Conservation (phyloP, 352 stramenopile genomes). For the Pythium periplocum region DNA sequence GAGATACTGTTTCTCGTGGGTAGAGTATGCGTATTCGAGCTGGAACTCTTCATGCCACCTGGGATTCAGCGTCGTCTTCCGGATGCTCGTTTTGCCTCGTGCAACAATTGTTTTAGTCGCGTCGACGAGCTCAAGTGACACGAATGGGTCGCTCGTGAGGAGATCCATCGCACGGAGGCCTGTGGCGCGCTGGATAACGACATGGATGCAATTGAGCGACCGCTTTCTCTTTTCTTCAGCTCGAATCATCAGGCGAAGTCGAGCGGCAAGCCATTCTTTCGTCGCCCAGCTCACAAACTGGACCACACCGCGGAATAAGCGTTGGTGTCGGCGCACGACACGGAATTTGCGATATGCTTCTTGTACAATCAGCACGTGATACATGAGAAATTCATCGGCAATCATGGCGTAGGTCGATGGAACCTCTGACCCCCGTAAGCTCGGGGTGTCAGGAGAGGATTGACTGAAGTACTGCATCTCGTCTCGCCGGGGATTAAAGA, state of each 20-base stretch:
- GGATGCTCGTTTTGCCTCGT: constrained; percentile 44
- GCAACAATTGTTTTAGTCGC: constrained; percentile 21
- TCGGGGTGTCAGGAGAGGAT: constrained; percentile 10
- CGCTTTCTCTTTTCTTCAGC: constrained; percentile 25
- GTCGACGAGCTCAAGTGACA: constrained; percentile 28
- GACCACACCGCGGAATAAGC: constrained; percentile 27
- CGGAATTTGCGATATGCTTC: constrained; percentile 44
- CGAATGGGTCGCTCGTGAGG: constrained; percentile 62
- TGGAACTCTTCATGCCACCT: constrained; percentile 75
- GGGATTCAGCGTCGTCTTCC: constrained; percentile 44
- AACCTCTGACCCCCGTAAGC: constrained; percentile 10
- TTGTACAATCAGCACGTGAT: constrained; percentile 65
- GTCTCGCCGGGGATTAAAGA: constrained; percentile 49
- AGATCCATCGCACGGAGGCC: constrained; percentile 49
- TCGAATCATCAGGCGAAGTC: constrained; percentile 16
- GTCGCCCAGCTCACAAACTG: constrained; percentile 23
- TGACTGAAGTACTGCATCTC: constrained; percentile 57
- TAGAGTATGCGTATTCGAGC: constrained; percentile 41
- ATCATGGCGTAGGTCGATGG: constrained; percentile 49
- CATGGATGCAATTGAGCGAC: constrained; percentile 47
- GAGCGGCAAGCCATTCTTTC: constrained; percentile 19
- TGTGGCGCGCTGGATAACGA: constrained; percentile 46
- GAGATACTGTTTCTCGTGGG: constrained; percentile 14
- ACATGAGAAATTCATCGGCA: constrained; percentile 47
- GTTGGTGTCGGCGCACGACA: constrained; percentile 14